These are phyloP conservation scores for Syzygium oleosum DNA, from an alignment of 345 rosid species.

Conservation along the genomic window DNA sequence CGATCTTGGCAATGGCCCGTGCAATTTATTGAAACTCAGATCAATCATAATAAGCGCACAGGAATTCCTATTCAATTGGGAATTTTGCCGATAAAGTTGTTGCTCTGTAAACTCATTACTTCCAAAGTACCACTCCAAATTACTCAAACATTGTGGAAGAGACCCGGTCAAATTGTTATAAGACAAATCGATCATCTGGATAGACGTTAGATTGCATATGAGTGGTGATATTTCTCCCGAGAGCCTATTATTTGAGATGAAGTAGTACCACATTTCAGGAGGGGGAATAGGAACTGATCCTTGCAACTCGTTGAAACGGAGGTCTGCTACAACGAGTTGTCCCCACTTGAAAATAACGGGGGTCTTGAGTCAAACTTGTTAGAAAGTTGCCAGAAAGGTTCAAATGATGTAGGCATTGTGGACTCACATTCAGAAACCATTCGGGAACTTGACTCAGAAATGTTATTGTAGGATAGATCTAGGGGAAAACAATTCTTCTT, in stretches of 20 bases:
- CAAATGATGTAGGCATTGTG: rapidly evolving
- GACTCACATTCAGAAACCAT: conserved; percentile 4
- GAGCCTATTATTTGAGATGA: conserved; percentile 6
- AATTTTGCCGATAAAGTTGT: conserved; percentile 10
- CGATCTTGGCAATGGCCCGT: conserved; percentile 5
- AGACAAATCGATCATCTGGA: not conserved
- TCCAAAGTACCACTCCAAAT: not conserved
- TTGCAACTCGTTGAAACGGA: conserved; percentile 1
- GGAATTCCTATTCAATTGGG: not conserved
- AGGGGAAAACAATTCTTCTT: not conserved
- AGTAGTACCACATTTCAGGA: rapidly evolving
- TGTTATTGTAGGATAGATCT: conserved; percentile 3
- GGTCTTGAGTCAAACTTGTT: conserved; percentile 3
- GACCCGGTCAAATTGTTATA: conserved; percentile 4
- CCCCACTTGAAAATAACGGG: not conserved
- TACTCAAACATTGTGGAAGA: conserved; percentile 22
- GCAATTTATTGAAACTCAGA: conserved; percentile 1
- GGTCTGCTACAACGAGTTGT: rapidly evolving
- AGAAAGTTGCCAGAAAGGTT: conserved; percentile 4
- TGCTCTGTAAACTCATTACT: not conserved
- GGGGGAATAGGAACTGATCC: conserved; percentile 14
- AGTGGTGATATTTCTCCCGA: not conserved
- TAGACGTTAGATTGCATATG: conserved; percentile 3
- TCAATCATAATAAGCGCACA: conserved; percentile 1
- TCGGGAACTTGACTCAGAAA: conserved; percentile 9